Evolutionary conservation across 345 rosid species (phyloP).

Genomic region (Pugionium cornutum): DNA sequence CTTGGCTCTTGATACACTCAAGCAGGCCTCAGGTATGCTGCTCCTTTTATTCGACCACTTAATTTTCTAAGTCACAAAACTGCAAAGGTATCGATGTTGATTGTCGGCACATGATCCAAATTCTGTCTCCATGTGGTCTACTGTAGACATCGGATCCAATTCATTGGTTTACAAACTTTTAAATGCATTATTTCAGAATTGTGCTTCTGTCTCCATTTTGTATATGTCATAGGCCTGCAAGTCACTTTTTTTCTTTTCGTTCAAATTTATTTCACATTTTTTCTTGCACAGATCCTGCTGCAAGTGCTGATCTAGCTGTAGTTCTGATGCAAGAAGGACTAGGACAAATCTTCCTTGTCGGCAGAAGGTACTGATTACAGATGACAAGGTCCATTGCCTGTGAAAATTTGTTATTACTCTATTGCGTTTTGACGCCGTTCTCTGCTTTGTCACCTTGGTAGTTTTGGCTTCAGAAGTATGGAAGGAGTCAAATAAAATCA

Average conservation of each 20-base stretch:
- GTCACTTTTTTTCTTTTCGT: not conserved
- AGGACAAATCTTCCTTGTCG: constrained; percentile 78
- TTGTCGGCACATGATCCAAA: not conserved
- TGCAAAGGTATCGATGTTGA: not conserved
- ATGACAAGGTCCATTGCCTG: constrained; percentile 3
- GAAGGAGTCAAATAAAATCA: not conserved
- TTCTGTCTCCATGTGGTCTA: constrained; percentile 3
- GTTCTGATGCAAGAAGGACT: constrained; percentile 98
- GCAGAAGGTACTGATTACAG: constrained; percentile 68
- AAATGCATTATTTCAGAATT: constrained; percentile 13
- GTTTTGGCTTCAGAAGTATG: constrained; percentile 19
- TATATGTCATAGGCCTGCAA: constrained; percentile 13
- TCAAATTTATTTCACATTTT: not conserved
- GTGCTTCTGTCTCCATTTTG: constrained; percentile 7
- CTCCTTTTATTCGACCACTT: constrained; percentile 6
- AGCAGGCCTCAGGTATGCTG: constrained; percentile 84
- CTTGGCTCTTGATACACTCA: constrained; percentile 74
- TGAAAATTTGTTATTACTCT: constrained; percentile 2
- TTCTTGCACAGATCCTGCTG: constrained; percentile 71
- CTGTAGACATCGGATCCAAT: not conserved
- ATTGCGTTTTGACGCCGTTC: not conserved
- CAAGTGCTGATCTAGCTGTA: constrained; percentile 92
- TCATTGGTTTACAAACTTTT: not conserved
- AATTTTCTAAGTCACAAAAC: constrained; percentile 6
- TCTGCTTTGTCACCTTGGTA: not conserved